Percentiles rank a stretch among this genome's conserved stretches.
phyloP scores from a whole-genome alignment of 768 basidiomycete species.

The Pleurotus tuoliensis region DNA sequence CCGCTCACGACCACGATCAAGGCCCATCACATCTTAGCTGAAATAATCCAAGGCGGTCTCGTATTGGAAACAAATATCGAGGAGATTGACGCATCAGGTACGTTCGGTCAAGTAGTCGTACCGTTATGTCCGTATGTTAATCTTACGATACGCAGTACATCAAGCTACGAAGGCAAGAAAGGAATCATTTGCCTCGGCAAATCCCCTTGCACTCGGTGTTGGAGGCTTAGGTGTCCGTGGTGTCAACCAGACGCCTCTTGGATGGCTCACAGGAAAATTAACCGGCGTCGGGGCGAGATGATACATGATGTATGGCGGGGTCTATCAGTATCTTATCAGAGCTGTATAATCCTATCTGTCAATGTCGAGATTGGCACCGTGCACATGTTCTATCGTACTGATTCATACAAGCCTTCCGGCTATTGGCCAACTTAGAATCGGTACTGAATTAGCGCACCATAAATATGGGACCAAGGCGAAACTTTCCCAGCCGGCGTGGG shows the following conservation, averaged over 20 bases:
- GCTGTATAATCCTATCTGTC: background rate
- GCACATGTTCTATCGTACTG: too few species aligned
- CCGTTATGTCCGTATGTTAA: background rate
- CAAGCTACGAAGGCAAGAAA: conserved; percentile 67
- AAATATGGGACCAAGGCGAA: background rate
- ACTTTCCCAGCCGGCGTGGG: background rate
- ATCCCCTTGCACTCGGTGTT: conserved; percentile 71
- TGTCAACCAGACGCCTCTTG: conserved; percentile 64
- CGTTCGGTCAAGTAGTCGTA: conserved; percentile 15
- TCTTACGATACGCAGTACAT: conserved; percentile 46
- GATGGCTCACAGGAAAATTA: conserved; percentile 75
- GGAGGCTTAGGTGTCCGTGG: conserved; percentile 58
- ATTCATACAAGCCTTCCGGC: too few species aligned
- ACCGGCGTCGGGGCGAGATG: conserved; percentile 58
- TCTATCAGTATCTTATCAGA: conserved; percentile 1
- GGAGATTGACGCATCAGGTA: conserved; percentile 73
- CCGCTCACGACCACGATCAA: conserved; percentile 22
- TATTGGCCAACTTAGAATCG: too few species aligned
- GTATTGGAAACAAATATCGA: conserved; percentile 94
- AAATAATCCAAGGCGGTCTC: conserved; percentile 94
- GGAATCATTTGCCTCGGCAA: conserved; percentile 76
- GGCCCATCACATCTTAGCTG: conserved; percentile 94
- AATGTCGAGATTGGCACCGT: background rate
- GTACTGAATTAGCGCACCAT: too few species aligned
- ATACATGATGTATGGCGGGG: too few species aligned